These are phyloP conservation scores for Colletotrichum euphorbiae DNA, from an alignment of 2,329 filamentous ascomycete species.

Conservation along the genomic window DNA sequence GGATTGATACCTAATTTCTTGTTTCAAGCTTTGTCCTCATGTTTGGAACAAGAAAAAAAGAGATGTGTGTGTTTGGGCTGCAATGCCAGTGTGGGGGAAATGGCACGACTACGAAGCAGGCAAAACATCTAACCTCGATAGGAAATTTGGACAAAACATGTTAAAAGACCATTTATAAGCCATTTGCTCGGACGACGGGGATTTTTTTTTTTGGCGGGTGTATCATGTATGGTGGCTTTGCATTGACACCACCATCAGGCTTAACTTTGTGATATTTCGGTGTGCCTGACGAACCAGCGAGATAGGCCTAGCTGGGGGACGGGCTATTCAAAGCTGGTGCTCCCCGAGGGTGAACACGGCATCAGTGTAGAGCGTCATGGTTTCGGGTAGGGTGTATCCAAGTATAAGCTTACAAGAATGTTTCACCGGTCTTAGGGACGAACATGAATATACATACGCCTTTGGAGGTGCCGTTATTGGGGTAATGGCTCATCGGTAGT, in stretches of 20 bases:
- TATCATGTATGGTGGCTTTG: constrained; percentile 1
- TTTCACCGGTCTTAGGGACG: constrained; percentile 21
- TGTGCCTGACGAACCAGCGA: background rate
- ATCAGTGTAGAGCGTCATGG: constrained; percentile 17
- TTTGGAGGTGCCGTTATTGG: background rate
- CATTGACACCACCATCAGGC: constrained; percentile 21
- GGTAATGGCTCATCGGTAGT: background rate
- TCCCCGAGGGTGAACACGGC: background rate
- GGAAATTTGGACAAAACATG: constrained; percentile 29
- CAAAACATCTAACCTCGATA: constrained; percentile 20
- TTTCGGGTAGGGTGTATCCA: constrained; percentile 16
- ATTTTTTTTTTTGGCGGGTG: background rate
- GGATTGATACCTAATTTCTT: constrained; percentile 32
- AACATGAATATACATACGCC: constrained; percentile 1
- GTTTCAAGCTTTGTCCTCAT: constrained; percentile 34
- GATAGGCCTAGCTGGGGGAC: background rate
- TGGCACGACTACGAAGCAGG: constrained; percentile 9
- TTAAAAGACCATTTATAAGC: constrained; percentile 19
- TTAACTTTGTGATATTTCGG: background rate
- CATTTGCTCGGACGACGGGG: background rate
- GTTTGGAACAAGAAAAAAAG: constrained; percentile 26
- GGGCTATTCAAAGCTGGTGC: background rate
- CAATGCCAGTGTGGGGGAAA: background rate
- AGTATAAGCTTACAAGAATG: constrained; percentile 16
- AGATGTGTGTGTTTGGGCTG: background rate